Evolutionary conservation across 768 basidiomycete species (phyloP).

Genomic region (Auricularia sp.): DNA sequence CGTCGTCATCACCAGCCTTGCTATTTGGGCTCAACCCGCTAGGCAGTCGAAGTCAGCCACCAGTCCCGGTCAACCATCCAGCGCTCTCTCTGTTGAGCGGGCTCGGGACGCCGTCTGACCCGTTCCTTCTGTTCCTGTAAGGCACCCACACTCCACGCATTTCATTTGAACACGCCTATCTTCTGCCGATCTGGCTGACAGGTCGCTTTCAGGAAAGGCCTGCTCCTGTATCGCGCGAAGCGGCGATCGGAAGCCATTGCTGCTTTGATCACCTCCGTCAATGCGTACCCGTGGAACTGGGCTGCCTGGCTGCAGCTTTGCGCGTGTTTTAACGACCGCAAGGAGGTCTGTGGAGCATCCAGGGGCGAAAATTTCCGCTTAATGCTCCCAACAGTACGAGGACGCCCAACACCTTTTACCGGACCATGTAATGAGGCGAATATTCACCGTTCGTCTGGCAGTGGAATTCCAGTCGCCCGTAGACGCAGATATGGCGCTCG

Average conservation of each 20-base stretch:
- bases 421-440: conserved; percentile 11
- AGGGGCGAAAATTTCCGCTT: not conserved
- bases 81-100: conserved; percentile 48
- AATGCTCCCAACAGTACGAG: conserved; percentile 1
- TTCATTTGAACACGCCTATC: not conserved
- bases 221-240: conserved; percentile 71
- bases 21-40: conserved; percentile 1
- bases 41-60: conserved; percentile 65
- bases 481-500: conserved; percentile 72
- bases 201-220: conserved; percentile 50
- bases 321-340: conserved; percentile 67
- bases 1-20: not conserved
- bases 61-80: conserved; percentile 51
- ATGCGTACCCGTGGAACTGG: conserved; percentile 87
- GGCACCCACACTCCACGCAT: conserved; percentile 14
- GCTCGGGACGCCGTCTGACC: conserved; percentile 53
- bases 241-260: conserved; percentile 83
- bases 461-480: conserved; percentile 85
- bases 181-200: conserved; percentile 4
- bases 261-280: conserved; percentile 61
- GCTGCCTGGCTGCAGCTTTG: conserved; percentile 80
- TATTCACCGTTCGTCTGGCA: conserved; percentile 83
- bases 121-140: conserved; percentile 79
- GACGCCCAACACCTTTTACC: conserved; percentile 2
- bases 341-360: conserved; percentile 50